A percentile compares a stretch with the other conserved stretches of the same genome.
Conservation (phyloP, 805 yeast genomes). For the Candida silvicultrix region DNA sequence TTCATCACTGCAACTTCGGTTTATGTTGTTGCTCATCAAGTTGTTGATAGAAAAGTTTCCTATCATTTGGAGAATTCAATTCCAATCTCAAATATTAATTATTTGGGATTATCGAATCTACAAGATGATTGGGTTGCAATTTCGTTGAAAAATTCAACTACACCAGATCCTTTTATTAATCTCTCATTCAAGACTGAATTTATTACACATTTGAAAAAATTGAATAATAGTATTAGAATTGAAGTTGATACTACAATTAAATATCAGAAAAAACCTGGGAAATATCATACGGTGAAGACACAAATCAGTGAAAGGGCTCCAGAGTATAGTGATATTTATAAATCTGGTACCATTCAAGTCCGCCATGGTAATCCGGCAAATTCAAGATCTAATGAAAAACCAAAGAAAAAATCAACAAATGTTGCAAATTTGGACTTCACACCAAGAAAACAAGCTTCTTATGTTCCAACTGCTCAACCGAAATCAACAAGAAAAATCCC, state of each 20-base stretch:
- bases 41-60: conserved; percentile 53
- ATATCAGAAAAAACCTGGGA: conserved; percentile 90
- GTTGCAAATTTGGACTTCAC: conserved; percentile 21
- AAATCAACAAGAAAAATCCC: conserved; percentile 20
- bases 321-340: conserved; percentile 63
- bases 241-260: conserved; percentile 65
- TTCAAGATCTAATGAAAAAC: conserved; percentile 67
- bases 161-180: conserved; percentile 77
- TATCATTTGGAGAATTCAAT: conserved; percentile 61
- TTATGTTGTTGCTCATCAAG: conserved; percentile 66
- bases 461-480: conserved; percentile 14
- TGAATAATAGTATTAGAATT: conserved; percentile 53
- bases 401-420: conserved; percentile 42
- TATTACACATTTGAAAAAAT: conserved; percentile 60
- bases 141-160: conserved; percentile 27
- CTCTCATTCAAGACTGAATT: conserved; percentile 87
- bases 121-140: conserved; percentile 92
- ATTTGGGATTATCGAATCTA: conserved; percentile 61
- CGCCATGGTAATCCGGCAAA: conserved; percentile 72
- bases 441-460: conserved; percentile 17
- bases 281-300: conserved; percentile 65
- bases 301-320: conserved; percentile 61
- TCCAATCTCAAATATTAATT: conserved; percentile 51
- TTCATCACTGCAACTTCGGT: conserved; percentile 58
- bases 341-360: conserved; percentile 82